Conservation (phyloP, 2,329 filamentous ascomycete genomes). For the Pezicula radicicola region DNA sequence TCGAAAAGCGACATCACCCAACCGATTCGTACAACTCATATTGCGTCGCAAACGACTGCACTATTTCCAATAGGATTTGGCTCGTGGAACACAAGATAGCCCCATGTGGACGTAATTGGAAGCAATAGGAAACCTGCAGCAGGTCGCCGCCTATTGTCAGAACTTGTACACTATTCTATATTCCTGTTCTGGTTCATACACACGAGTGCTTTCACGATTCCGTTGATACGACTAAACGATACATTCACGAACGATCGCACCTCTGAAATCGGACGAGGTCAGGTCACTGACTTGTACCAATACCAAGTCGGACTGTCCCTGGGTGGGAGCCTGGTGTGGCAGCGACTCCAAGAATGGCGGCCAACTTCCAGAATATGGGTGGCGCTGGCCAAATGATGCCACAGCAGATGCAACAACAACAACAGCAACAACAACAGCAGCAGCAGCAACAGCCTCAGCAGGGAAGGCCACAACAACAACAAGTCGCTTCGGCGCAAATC, state of each 20-base stretch:
- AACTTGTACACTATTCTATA: conserved; percentile 1
- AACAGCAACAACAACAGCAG: conserved; percentile 7
- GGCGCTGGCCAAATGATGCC: conserved; percentile 25
- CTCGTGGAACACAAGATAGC: conserved; percentile 23
- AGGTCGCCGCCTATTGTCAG: conserved; percentile 23
- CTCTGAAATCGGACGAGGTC: conserved; percentile 11
- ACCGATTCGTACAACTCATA: conserved; percentile 12
- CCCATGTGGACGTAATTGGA: conserved; percentile 22
- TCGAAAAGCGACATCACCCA: not conserved
- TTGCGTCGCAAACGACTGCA: conserved; percentile 21
- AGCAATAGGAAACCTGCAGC: conserved; percentile 22
- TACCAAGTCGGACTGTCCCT: conserved; percentile 13
- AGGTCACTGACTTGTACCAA: conserved; percentile 18
- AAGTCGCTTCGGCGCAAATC: conserved; percentile 15
- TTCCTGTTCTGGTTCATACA: not conserved
- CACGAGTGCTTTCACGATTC: conserved; percentile 5
- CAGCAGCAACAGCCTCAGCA: conserved; percentile 4
- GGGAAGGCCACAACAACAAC: conserved; percentile 1
- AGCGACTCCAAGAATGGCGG: conserved; percentile 23
- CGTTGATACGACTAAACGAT: not conserved
- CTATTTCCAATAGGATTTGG: conserved; percentile 10
- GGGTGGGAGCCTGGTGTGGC: conserved; percentile 21
- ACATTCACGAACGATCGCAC: conserved; percentile 4
- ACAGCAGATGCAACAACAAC: conserved; percentile 16
- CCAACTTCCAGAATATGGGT: conserved; percentile 28